Evolutionary conservation across 345 rosid genomes (phyloP).

Genomic region (Sonneratia alba): DNA sequence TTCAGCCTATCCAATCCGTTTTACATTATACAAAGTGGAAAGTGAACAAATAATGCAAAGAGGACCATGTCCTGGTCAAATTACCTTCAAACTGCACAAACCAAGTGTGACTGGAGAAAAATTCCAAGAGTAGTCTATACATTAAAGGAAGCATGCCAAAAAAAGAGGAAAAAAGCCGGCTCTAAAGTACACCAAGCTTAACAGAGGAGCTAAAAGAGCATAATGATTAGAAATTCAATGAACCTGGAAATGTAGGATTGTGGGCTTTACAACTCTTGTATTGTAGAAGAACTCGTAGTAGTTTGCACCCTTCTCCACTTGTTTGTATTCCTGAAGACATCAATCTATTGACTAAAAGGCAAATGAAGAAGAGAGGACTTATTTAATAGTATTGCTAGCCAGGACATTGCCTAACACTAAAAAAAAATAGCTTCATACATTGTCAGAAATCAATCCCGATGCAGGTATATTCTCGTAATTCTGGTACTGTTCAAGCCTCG

Average conservation of each 20-base stretch:
- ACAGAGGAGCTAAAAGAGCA: neutral
- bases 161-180: neutral
- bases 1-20: too few relatives aligned
- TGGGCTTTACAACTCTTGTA: conserved; percentile 14
- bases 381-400: neutral
- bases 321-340: conserved; percentile 12
- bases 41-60: neutral
- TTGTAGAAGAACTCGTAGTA: conserved; percentile 17
- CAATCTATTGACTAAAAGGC: neutral
- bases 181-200: neutral
- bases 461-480: conserved; percentile 42
- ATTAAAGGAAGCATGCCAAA: neutral
- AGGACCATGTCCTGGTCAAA: neutral
- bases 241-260: conserved; percentile 21
- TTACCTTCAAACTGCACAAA: neutral
- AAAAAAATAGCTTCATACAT: conserved; percentile 19
- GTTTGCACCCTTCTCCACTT: conserved; percentile 15
- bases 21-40: too few relatives aligned
- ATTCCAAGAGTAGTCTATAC: neutral
- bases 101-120: neutral
- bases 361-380: neutral
- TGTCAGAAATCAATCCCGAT: conserved; percentile 33
- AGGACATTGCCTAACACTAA: too few relatives aligned
- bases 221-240: neutral
- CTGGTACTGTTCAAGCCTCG: conserved; percentile 56